These are phyloP conservation scores for Podospora sp. DNA, from an alignment of 495 filamentous ascomycete species.

Conservation along the genomic window DNA sequence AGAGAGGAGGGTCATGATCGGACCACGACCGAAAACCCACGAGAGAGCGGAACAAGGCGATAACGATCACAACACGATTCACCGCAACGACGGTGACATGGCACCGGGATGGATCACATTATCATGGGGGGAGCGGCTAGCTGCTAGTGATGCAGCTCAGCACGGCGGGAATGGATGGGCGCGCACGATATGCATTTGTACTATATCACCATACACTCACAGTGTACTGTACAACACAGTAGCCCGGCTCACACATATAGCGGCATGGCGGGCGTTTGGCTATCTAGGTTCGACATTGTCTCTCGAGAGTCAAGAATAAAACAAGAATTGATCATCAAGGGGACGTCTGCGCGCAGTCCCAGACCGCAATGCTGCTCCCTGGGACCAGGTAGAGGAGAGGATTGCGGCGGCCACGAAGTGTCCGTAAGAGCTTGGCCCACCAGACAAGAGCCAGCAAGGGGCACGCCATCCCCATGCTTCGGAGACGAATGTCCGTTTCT, in stretches of 20 bases:
- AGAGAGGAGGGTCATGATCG: neutral
- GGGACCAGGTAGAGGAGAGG: neutral
- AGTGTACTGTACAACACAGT: neutral
- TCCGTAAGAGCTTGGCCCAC: neutral
- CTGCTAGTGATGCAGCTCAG: neutral
- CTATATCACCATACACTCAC: neutral
- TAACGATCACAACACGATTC: neutral
- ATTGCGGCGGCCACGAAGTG: neutral
- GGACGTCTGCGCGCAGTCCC: neutral
- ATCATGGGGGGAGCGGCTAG: neutral
- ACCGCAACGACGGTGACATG: neutral
- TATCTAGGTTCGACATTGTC: conserved; percentile 1
- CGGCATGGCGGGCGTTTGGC: conserved; percentile 12
- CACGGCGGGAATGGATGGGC: neutral
- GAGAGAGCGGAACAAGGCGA: neutral
- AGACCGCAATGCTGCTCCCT: too few species aligned
- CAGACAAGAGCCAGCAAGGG: neutral
- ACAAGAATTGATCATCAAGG: neutral
- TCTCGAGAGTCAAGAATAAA: neutral
- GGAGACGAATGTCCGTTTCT: neutral
- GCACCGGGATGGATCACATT: neutral
- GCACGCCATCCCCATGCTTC: neutral
- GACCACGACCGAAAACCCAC: neutral
- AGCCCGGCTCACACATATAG: neutral
- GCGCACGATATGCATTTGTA: neutral